Base-by-base conservation (phyloP, 129 eudicot genomes). In the Arctium lappa region DNA sequence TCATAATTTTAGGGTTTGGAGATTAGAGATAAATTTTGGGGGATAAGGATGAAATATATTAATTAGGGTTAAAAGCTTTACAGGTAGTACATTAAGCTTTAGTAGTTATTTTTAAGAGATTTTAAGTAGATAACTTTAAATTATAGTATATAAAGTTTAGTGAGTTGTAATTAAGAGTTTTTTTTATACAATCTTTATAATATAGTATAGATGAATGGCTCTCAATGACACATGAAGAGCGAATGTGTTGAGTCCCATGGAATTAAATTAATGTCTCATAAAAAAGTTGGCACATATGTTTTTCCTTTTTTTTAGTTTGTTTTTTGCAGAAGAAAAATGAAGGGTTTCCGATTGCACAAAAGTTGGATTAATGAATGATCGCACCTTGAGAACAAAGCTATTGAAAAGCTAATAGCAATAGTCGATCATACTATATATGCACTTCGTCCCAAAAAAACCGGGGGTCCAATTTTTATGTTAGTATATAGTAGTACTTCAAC, bases 241-340 rank as follows among this genome's bases (percentile, higher is more conserved):
- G 4, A 33, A 46, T 72, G 29, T 2, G 71, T 71, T 46, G 6
- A 33, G 33, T 70, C 70, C 48, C 12, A 80, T 48, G 71, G 32
- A 70, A 10, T 50, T 16, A 13, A 50, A 3, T 7, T 12, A 48
- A 22, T 80, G 37, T 80, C 56, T 34, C 16, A 33, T 5, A 37
- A 71, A 48, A 34, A 8, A 44, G 56, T n/a, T 71, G 66, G 69
- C 66, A 40, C 46, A 1, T 40, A 33, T 69, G 50, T 69, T 71
- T 69, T 48, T 12, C 34, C 46, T 80, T n/a, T 80, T 70, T 80
- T 71, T 36, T 53, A 32, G 46, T 40, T 80, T 6, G 70, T 31
- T 80, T 33, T 46, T 9, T 32, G 50, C 71, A 48, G 83, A 40
- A 37, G 36, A 37, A 33, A 38, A 53, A 63, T 22, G 38, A 37